Evolutionary conservation across 805 yeast species (phyloP), one percentile per base, ranked within the genome.

Genomic region (Starmerella gropengiesseri): DNA sequence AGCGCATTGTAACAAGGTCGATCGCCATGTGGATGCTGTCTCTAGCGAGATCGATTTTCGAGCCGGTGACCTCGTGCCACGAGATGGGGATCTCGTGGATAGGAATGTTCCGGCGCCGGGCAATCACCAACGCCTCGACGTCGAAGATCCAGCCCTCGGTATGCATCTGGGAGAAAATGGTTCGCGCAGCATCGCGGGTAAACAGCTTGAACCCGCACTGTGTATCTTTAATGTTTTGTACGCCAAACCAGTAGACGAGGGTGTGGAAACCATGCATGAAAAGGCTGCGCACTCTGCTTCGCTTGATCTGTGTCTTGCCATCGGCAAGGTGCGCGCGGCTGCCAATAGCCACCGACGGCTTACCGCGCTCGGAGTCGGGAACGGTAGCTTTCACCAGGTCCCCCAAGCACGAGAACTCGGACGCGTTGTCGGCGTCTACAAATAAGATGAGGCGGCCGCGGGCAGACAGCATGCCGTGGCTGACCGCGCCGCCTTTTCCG

Each of bases 81-180:
- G 81, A 81, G 30, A 91, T 84, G 8, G 95, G 77, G 16, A 87
- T 74, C 64, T 91, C 98, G 40, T 63, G 65, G 36, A 87, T 69
- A 3, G 72, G 69, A 30, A 89, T 77, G 0, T 62, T 54, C 59
- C 84, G 84, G 48, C 82, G 68, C 52, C 75, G 73, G 1, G 87
- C 95, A 46, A 91, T 65, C 41, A 91, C 73, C 51, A 91, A 67
- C 13, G 89, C 74, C 64, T 91, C 98, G 25, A 91, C 96, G 58
- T 91, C 98, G 62, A 91, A 91, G 28, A 91, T 91, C 98, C 98
- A 91, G 40, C 97, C 78, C 62, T 91, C 98, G 9, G 94, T 89
- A 60, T 89, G 96, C 81, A 91, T 74, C 51, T 73, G 77, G 2
- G 96, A 95, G 61, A 86, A 85, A 32, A 91, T 82, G 41, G 55